These are phyloP conservation scores for Globisporangium ultimum DNA, from an alignment of 352 stramenopile genomes.

Conservation along the genomic window DNA sequence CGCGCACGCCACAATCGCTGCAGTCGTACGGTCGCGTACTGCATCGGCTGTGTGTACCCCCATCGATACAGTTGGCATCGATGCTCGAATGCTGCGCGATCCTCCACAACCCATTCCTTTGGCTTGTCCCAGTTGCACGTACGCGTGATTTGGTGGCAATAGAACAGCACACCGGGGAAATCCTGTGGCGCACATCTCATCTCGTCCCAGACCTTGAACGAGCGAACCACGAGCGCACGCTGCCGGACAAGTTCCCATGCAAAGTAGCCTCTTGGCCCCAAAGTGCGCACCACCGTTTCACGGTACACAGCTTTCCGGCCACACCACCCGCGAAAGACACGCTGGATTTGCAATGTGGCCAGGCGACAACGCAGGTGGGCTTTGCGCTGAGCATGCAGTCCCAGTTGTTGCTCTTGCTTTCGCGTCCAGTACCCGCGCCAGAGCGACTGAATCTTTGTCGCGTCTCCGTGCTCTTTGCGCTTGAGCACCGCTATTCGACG, in stretches of 20 bases:
- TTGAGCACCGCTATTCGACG: conserved; percentile 28
- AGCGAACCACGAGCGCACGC: conserved; percentile 25
- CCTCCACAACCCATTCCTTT: conserved; percentile 42
- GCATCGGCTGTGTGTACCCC: conserved; percentile 68
- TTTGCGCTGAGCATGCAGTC: conserved; percentile 15
- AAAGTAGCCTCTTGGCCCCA: conserved; percentile 55
- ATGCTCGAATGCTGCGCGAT: conserved; percentile 41
- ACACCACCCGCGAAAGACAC: conserved; percentile 46
- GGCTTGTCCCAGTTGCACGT: conserved; percentile 67
- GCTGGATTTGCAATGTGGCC: conserved; percentile 44
- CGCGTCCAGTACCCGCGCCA: conserved; percentile 38
- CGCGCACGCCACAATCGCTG: conserved; percentile 59
- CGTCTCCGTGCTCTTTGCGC: conserved; percentile 29
- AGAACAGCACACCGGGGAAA: conserved; percentile 62
- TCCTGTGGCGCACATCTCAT: conserved; percentile 35
- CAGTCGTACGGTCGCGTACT: conserved; percentile 37
- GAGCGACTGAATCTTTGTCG: conserved; percentile 49
- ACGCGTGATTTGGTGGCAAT: conserved; percentile 67
- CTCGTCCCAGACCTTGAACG: conserved; percentile 77
- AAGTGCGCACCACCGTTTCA: conserved; percentile 38
- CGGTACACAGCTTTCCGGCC: conserved; percentile 37
- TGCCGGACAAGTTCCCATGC: conserved; percentile 48
- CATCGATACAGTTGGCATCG: conserved; percentile 48
- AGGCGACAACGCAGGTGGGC: conserved; percentile 20
- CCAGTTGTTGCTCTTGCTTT: conserved; percentile 22